Evolutionary conservation across 1,284 basidiomycete genomes (phyloP).

Genomic region (Sphagnurus paluster): DNA sequence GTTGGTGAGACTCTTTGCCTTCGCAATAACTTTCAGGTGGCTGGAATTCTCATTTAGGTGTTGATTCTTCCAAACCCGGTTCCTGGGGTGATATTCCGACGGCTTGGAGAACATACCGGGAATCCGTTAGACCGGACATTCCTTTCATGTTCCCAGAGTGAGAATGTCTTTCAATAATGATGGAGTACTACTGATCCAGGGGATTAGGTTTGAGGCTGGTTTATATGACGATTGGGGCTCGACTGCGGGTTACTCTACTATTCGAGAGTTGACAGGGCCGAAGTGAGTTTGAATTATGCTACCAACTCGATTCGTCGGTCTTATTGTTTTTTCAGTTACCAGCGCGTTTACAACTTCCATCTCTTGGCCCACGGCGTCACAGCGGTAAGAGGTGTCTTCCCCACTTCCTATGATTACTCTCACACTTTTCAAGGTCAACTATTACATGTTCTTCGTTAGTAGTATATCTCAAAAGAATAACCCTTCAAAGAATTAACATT

Average conservation of each 20-base stretch:
- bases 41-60: constrained; percentile 7
- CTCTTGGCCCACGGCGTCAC: constrained; percentile 26
- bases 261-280: constrained; percentile 21
- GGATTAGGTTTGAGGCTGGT: constrained; percentile 15
- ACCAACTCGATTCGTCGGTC: background rate
- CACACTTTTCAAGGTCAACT: constrained; percentile 11
- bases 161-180: background rate
- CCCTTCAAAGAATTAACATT: background rate
- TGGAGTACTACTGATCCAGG: too few species aligned
- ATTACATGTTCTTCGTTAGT: constrained; percentile 21
- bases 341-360: constrained; percentile 24
- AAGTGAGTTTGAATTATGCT: constrained; percentile 7
- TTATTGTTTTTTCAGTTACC: constrained; percentile 19
- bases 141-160: constrained; percentile 24
- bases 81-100: constrained; percentile 23
- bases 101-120: constrained; percentile 20
- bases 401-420: background rate
- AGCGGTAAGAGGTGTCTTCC: constrained; percentile 12
- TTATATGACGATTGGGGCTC: constrained; percentile 25
- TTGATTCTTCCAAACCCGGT: constrained; percentile 20
- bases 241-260: constrained; percentile 20
- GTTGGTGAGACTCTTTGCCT: constrained; percentile 5
- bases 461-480: background rate
- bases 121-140: constrained; percentile 15
- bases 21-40: background rate